Base-by-base conservation (phyloP, 768 basidiomycete genomes). In the Leucogyrophana mollusca region DNA sequence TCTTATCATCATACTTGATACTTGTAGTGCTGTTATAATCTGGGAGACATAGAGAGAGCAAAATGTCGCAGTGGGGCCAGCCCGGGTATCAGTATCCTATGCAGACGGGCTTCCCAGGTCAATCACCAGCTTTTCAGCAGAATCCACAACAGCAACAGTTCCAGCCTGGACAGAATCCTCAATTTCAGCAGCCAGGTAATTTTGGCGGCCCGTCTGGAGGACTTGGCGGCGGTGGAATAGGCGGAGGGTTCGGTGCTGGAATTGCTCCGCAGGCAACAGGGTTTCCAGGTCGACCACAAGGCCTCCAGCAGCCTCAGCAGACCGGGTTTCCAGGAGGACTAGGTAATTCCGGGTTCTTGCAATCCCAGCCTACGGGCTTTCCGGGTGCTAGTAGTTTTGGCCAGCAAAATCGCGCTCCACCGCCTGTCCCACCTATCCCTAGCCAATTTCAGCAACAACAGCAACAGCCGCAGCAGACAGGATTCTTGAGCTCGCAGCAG, bases 61-160 rank as follows among this genome's bases (percentile, higher is more conserved):
- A 56, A 60, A 90, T 90, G 88, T 79, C 86, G 57, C 87, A 88
- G 67, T 90, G 88, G 86, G 75, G 74, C 43, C 85, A 83, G 64
- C 77, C 76, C 18, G 80, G 81, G 27, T 84, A 72, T 58, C 87
- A 90, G 67, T 84, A 86, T 59, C 83, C 88, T 24, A 70, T 83
- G 63, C 86, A 86, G 54, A 86, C 87, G 3, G 87, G 85, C 11
- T 84, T 77, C 64, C 76, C 70, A 49, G 60, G 58, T 42, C 53
- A 54, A 46, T 73, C 71, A 49, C 67, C 61, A 17, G 71, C 71
- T 51, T 67, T 66, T 47, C 75, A 74, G 54, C 74, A 72, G 22
- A 63, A 71, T 45, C 67, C 68, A 21, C 79, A 80, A 49, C 74
- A 73, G 43, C 71, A 73, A 54, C 68, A 62, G 13, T 69, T 73